Conservation (phyloP, 345 rosid species). For the Reutealis trisperma region DNA sequence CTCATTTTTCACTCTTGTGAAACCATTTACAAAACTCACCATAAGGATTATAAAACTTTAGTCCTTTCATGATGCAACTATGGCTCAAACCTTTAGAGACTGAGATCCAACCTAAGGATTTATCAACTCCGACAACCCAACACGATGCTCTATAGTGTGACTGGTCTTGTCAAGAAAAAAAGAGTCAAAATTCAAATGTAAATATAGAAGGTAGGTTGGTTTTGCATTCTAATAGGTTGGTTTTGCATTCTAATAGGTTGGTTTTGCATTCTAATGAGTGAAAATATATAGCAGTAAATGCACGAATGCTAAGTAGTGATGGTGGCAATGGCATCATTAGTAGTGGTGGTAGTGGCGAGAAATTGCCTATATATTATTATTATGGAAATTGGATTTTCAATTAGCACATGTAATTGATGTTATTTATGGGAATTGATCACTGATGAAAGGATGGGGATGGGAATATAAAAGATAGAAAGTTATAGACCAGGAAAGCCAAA, state of each 20-base stretch:
- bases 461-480: neutral
- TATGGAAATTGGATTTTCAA: neutral
- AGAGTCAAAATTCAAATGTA: neutral
- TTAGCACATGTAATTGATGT: conserved; percentile 3
- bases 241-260: no score
- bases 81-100: conserved; percentile 58
- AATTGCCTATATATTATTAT: neutral
- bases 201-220: neutral
- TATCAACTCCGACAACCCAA: conserved; percentile 45
- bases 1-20: conserved; percentile 68
- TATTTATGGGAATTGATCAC: neutral
- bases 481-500: neutral
- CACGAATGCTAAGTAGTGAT: neutral
- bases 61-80: conserved; percentile 64
- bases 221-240: no score
- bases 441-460: neutral
- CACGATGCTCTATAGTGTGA: conserved; percentile 30
- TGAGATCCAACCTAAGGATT: conserved; percentile 46
- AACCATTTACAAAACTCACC: conserved; percentile 40
- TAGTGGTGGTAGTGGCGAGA: no score
- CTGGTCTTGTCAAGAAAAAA: neutral
- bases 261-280: conserved; percentile 3
- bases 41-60: conserved; percentile 56
- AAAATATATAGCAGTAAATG: neutral
- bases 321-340: neutral